phyloP scores from a whole-genome alignment of 768 basidiomycete species.

The Leccinum uliginosum region DNA sequence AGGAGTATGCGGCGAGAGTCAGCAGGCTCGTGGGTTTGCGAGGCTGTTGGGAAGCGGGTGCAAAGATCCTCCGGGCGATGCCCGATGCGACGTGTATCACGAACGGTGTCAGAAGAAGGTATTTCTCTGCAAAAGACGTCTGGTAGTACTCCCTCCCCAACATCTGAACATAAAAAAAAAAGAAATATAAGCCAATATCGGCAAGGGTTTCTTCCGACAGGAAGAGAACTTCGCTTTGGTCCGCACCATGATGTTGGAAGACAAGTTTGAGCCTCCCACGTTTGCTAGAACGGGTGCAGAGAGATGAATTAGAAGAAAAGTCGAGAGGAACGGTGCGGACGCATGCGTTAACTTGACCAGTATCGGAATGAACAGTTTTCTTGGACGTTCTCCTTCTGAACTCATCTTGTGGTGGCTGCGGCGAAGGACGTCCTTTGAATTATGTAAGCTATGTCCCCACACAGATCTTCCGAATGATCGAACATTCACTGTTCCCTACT shows the following conservation, averaged over 20 bases:
- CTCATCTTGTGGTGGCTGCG: background rate
- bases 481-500: no score
- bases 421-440: no score
- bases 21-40: conserved; percentile 42
- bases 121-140: conserved; percentile 60
- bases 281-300: conserved; percentile 69
- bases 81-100: conserved; percentile 57
- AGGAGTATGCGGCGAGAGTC: conserved; percentile 60
- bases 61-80: conserved; percentile 53
- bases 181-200: background rate
- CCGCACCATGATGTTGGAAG: conserved; percentile 74
- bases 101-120: conserved; percentile 67
- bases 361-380: conserved; percentile 13
- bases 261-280: conserved; percentile 60
- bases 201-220: background rate
- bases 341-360: conserved; percentile 61
- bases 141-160: conserved; percentile 87
- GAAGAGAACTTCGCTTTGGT: background rate
- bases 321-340: conserved; percentile 71
- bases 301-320: conserved; percentile 74
- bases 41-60: conserved; percentile 30
- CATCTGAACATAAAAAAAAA: conserved; percentile 42
- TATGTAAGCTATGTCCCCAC: no score
- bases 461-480: no score
- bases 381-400: conserved; percentile 1